Base-by-base conservation (phyloP, 352 stramenopile genomes). In the Achlya hypogyna region DNA sequence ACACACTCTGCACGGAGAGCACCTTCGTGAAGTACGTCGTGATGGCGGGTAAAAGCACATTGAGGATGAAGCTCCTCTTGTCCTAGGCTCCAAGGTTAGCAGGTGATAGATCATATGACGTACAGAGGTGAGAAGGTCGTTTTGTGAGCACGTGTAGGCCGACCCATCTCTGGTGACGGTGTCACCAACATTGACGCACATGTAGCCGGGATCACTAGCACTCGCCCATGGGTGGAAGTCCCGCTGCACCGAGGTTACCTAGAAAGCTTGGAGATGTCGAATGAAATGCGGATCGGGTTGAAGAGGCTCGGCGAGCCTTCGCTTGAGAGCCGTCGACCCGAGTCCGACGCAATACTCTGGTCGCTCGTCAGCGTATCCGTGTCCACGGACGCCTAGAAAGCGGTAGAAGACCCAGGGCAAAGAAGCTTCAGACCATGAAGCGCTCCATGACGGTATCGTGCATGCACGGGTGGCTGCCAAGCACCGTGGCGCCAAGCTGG, bases 201-300 rank as follows among this genome's bases (percentile, higher is more conserved):
- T 76, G 52, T 79, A 87, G 1, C 81, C 79, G 0, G 81, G 74
- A 63, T 91, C 83, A 22, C 78, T 91, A 45, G 14, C 34, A 42
- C 14, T 16, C 34, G 34, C 6, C 34, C 34, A 42, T 45, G 38
- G 12, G 38, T 9, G 38, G 12, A 42, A 14, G 6, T 42, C 34
- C 6, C 14, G 34, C 6, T 42, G 34, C 12, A 45, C n/a, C 38
- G 38, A 20, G 63, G 4, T 3, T 77, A 85, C 78, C 71, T 81
- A 25, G 65, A 77, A 23, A 92, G 78, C 47, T 88, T 89, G 6
- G 84, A 92, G 0, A 89, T 58, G 28, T 92, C 84, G 28, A 92
- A 92, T 18, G 73, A 78, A 47, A 90, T 89, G 38, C 84, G 80
- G n/a, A 92, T 81, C 0, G 79, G 84, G 31, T 89, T 78, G 42